Percentiles rank a stretch among this genome's conserved stretches.
Conservation (phyloP, 495 filamentous ascomycete genomes). For the Hypoxylon rickii region DNA sequence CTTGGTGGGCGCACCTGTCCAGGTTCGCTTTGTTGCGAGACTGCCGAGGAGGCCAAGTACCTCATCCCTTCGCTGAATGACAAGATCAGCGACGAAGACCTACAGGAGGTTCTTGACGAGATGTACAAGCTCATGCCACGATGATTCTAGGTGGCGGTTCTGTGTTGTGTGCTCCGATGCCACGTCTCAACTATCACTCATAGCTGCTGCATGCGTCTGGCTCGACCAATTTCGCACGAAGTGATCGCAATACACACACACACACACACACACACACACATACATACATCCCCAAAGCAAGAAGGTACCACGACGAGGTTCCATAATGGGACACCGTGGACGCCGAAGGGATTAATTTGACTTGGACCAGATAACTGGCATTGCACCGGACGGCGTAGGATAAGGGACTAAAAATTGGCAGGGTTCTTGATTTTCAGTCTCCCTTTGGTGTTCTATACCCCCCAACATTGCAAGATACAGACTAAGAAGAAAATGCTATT, state of each 20-base stretch:
- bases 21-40: constrained; percentile 92
- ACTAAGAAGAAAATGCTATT: constrained; percentile 17
- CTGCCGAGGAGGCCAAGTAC: constrained; percentile 92
- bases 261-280: no score
- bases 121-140: constrained; percentile 72
- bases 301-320: neutral
- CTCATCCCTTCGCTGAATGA: constrained; percentile 86
- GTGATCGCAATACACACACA: no score
- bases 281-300: neutral
- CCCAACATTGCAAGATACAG: constrained; percentile 24
- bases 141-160: constrained; percentile 6
- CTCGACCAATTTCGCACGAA: no score
- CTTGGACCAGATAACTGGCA: constrained; percentile 22
- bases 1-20: neutral
- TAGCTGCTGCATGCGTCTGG: no score
- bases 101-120: constrained; percentile 87
- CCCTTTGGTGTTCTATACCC: constrained; percentile 30
- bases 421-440: constrained; percentile 23
- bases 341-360: constrained; percentile 13
- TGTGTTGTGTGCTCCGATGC: neutral
- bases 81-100: constrained; percentile 85
- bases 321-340: neutral
- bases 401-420: constrained; percentile 24
- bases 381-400: constrained; percentile 33
- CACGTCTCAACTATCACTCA: neutral